Conservation (phyloP, 1,139 yeast genomes). For the Insectozyma bohioensis region DNA sequence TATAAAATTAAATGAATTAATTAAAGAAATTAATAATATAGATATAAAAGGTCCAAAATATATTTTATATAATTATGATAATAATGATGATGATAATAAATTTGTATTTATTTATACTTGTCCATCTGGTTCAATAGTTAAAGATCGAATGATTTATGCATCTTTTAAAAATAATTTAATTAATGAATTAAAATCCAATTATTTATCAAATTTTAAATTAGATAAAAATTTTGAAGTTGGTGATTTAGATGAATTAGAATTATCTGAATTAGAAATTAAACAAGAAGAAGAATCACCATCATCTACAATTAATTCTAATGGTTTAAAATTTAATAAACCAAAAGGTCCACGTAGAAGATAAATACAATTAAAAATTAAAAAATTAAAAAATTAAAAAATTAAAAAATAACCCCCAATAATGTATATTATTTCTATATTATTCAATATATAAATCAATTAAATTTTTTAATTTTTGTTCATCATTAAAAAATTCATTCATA, state of each 20-base stretch:
- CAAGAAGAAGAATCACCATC: conserved; percentile 10
- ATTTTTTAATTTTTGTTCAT: conserved; percentile 18
- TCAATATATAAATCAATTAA: conserved; percentile 25
- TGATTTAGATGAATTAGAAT: conserved; percentile 64
- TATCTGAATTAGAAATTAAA: conserved; percentile 26
- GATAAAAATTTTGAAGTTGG: conserved; percentile 62
- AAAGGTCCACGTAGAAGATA: conserved; percentile 55
- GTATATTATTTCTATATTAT: conserved; percentile 6
- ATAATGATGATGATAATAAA: conserved; percentile 17
- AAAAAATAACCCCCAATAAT: too few relatives aligned
- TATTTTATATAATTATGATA: conserved; percentile 49
- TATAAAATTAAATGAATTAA: conserved; percentile 23
- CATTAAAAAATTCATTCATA: conserved; percentile 16
- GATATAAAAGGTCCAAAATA: conserved; percentile 43
- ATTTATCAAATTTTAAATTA: conserved; percentile 20
- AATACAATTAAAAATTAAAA: background rate
- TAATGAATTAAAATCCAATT: conserved; percentile 41
- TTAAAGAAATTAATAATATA: conserved; percentile 19
- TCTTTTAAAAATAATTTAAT: conserved; percentile 72
- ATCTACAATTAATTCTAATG: conserved; percentile 15
- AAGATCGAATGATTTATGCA: conserved; percentile 91
- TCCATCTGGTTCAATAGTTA: conserved; percentile 87
- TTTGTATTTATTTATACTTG: conserved; percentile 76
- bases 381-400: too few relatives aligned
- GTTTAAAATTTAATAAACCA: conserved; percentile 50